phyloP scores from a whole-genome alignment of 2,329 filamentous ascomycete species.

The Colletotrichum incanum region DNA sequence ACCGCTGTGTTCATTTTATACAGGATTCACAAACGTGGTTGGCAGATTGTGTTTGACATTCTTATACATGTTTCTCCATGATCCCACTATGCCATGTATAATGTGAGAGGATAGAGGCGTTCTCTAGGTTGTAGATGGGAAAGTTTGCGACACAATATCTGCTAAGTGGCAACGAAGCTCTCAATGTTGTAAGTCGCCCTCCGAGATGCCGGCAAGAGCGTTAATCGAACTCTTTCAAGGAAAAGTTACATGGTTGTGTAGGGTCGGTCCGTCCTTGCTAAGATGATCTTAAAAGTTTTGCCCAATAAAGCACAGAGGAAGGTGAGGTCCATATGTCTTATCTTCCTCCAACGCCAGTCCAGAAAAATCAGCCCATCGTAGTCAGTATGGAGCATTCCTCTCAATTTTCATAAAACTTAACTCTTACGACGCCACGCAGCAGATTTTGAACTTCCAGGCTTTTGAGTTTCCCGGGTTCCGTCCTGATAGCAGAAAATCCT shows the following conservation, averaged over 20 bases:
- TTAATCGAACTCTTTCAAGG: background rate
- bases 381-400: background rate
- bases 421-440: background rate
- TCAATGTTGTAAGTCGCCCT: background rate
- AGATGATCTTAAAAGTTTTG: fast-evolving
- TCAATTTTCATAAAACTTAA: background rate
- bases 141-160: background rate
- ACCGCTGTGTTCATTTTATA: background rate
- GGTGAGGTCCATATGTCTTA: background rate
- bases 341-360: background rate
- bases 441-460: background rate
- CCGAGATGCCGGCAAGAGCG: background rate
- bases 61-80: background rate
- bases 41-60: too few relatives aligned
- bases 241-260: background rate
- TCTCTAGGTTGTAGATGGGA: background rate
- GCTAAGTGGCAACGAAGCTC: background rate
- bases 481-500: background rate
- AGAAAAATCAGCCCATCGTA: background rate
- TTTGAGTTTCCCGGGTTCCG: background rate
- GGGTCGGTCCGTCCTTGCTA: background rate
- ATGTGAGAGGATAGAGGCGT: background rate
- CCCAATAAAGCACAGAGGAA: background rate
- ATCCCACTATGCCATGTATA: background rate
- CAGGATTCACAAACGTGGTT: background rate